A percentile compares a stretch with the other conserved stretches of the same genome.
Conservation (phyloP, 1,139 yeast species). For the Debaryomyces sp. region DNA sequence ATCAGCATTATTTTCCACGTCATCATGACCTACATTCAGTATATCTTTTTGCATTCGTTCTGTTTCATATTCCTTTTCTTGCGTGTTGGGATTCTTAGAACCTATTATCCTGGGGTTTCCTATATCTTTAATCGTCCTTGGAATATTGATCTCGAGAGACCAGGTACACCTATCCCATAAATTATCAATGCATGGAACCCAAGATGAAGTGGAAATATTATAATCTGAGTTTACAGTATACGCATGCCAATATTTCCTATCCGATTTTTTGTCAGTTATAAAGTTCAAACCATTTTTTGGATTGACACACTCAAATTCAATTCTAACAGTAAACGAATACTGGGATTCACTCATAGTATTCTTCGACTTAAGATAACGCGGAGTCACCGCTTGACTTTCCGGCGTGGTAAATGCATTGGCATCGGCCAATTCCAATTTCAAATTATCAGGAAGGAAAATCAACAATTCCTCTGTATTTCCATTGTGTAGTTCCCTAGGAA, state of each 20-base stretch:
- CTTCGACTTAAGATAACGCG: slow-evolving; percentile 40
- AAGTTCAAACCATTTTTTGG: slow-evolving; percentile 80
- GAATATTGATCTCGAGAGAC: slow-evolving; percentile 87
- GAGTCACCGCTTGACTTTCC: slow-evolving; percentile 45
- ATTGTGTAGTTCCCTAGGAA: slow-evolving; percentile 17
- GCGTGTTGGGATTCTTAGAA: slow-evolving; percentile 18
- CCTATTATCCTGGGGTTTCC: slow-evolving; percentile 53
- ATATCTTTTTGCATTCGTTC: slow-evolving; percentile 12
- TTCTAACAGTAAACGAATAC: slow-evolving; percentile 72
- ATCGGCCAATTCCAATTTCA: slow-evolving; percentile 64
- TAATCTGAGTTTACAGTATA: slow-evolving; percentile 80
- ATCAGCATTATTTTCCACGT: slow-evolving; percentile 11
- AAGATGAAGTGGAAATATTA: slow-evolving; percentile 83
- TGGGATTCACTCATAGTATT: slow-evolving; percentile 46
- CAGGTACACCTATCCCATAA: slow-evolving; percentile 89
- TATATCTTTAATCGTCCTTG: slow-evolving; percentile 76
- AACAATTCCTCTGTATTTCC: slow-evolving; percentile 72
- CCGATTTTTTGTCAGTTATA: slow-evolving; percentile 50
- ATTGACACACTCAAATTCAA: slow-evolving; percentile 66
- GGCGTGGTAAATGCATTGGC: slow-evolving; percentile 44
- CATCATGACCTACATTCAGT: slow-evolving; percentile 2
- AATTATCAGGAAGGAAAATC: slow-evolving; percentile 70
- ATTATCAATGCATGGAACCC: slow-evolving; percentile 97
- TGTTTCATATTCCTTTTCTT: slow-evolving; percentile 11
- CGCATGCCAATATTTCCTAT: slow-evolving; percentile 69